phyloP scores from a whole-genome alignment of 352 stramenopile species.

The Phytopythium cucurbitacearum region DNA sequence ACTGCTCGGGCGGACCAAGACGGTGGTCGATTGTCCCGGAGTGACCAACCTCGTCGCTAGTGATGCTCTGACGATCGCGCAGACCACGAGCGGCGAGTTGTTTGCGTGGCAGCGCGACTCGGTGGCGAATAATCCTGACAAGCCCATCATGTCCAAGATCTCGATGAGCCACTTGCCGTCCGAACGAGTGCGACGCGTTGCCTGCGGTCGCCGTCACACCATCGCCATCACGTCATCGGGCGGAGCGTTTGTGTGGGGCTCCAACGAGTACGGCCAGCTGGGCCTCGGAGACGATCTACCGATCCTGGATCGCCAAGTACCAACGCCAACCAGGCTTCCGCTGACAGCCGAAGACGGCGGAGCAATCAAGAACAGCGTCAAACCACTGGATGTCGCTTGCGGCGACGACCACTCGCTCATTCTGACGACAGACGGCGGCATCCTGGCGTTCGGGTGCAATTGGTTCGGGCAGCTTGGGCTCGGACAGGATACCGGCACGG shows the following conservation, averaged over 20 bases:
- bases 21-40: slow-evolving; percentile 29
- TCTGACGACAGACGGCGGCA: slow-evolving; percentile 33
- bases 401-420: slow-evolving; percentile 68
- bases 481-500: slow-evolving; percentile 15
- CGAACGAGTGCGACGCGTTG: slow-evolving; percentile 27
- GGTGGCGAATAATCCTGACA: background rate
- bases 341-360: background rate
- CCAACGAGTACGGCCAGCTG: slow-evolving; percentile 65
- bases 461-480: slow-evolving; percentile 70
- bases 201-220: slow-evolving; percentile 42
- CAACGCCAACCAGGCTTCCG: background rate
- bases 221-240: slow-evolving; percentile 21
- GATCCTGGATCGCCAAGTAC: background rate
- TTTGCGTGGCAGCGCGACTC: slow-evolving; percentile 29
- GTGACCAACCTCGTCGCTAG: slow-evolving; percentile 34
- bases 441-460: slow-evolving; percentile 62
- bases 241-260: slow-evolving; percentile 52
- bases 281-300: slow-evolving; percentile 16
- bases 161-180: slow-evolving; percentile 8
- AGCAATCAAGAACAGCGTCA: no score
- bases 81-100: slow-evolving; percentile 24
- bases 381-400: slow-evolving; percentile 42
- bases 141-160: slow-evolving; percentile 8
- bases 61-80: slow-evolving; percentile 26
- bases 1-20: slow-evolving; percentile 39